phyloP scores from a whole-genome alignment of 2,329 filamentous ascomycete genomes.

The Xylaria sp. region DNA sequence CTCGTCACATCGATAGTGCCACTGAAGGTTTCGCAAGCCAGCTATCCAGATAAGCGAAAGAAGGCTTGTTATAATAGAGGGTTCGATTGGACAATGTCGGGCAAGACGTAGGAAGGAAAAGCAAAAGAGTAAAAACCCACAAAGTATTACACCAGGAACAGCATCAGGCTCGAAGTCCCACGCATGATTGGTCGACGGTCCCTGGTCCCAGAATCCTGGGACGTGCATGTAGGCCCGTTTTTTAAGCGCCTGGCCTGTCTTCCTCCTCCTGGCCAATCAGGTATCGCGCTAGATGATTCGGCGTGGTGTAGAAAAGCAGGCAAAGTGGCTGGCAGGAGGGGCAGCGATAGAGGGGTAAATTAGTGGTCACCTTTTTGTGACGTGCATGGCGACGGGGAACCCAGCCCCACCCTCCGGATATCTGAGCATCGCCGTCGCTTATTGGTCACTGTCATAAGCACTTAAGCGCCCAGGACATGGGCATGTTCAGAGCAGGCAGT shows the following conservation, averaged over 20 bases:
- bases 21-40: neutral
- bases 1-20: slow-evolving; percentile 4
- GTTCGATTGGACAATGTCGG: neutral
- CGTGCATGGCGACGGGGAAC: slow-evolving; percentile 30
- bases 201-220: slow-evolving; percentile 40
- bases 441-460: slow-evolving; percentile 31
- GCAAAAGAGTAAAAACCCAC: neutral
- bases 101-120: neutral
- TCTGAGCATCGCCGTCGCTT: slow-evolving; percentile 23
- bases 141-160: slow-evolving; percentile 22
- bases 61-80: neutral
- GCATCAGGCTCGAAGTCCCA: slow-evolving; percentile 19
- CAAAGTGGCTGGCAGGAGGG: slow-evolving; percentile 28
- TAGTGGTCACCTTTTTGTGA: slow-evolving; percentile 29
- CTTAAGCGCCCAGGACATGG: slow-evolving; percentile 39
- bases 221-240: slow-evolving; percentile 38
- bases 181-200: slow-evolving; percentile 31
- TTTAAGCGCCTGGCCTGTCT: slow-evolving; percentile 37
- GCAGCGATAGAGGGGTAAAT: slow-evolving; percentile 27
- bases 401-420: slow-evolving; percentile 16
- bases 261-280: slow-evolving; percentile 23
- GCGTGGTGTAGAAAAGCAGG: neutral
- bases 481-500: slow-evolving; percentile 16
- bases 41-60: neutral
- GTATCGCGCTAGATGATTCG: neutral